Conservation (phyloP, 2,329 filamentous ascomycete genomes). For the Penicillium sp. region DNA sequence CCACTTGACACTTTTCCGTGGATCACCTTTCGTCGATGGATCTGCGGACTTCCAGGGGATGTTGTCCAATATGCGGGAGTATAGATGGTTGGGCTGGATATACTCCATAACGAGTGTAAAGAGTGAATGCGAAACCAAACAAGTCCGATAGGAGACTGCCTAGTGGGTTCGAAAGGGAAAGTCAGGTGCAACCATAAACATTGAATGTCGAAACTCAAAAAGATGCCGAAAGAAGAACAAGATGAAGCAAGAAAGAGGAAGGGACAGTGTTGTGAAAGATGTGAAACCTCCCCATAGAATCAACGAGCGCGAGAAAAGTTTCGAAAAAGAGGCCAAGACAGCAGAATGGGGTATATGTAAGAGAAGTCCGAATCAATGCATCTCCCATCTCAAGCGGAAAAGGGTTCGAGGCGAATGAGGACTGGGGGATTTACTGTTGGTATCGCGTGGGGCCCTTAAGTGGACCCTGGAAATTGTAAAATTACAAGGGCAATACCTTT, state of each 20-base stretch:
- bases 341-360: constrained; percentile 7
- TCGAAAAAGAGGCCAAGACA: neutral
- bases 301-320: neutral
- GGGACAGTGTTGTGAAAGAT: neutral
- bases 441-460: neutral
- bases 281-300: constrained; percentile 3
- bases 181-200: neutral
- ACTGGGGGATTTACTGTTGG: neutral
- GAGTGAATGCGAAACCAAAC: neutral
- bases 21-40: constrained; percentile 10
- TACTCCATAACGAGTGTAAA: constrained; percentile 17
- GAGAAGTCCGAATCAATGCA: neutral
- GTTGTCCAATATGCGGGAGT: constrained; percentile 21
- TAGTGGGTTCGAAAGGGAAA: neutral
- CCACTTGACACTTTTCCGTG: constrained; percentile 9
- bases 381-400: neutral
- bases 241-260: neutral
- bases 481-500: neutral
- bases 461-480: neutral
- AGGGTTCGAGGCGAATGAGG: neutral
- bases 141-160: neutral
- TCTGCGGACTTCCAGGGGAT: constrained; percentile 21
- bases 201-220: neutral
- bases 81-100: constrained; percentile 17
- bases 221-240: neutral